Evolutionary conservation across 495 filamentous ascomycete species (phyloP), one percentile per base, ranked within the genome.

Genomic region (Hyaloscypha bicolor): DNA sequence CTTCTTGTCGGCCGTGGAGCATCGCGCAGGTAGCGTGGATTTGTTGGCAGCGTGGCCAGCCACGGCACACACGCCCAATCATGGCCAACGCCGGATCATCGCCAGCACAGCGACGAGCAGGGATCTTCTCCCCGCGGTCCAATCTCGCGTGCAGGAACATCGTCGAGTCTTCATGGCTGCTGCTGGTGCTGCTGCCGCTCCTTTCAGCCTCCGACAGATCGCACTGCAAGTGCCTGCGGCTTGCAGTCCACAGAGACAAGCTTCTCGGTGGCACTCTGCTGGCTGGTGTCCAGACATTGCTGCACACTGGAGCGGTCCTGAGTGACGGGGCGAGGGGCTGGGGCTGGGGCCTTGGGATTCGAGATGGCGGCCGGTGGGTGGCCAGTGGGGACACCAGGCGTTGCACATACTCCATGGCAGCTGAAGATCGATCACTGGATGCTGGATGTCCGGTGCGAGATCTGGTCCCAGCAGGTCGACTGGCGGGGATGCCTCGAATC

Each of bases 191-290:
- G 37, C 35, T 29, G 35, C 35, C 4, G 6, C 60, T 52, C 19
- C 52, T 66, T 73, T 73, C 71, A 73, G 71, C 71, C 71, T 65
- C 66, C 63, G 32, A 69, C 71, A 73, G 62, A 55, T 68, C 60
- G 14, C 63, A 42, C 51, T 66, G 68, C 31, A 57, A 25, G 22
- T 53, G 9, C 25, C 53, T 68, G 62, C 60, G 64, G 60, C 37
- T 39, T 37, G 52, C 2, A 64, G 21, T 61, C 35, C 35, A 37
- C 35, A 37, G 56, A 16, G 4, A n/a, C 55, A 60, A 60, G 64
- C 58, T 62, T 55, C 64, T 30, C 29, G 57, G 65, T 67, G 58
- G 45, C 55, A 64, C 60, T 56, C 29, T n/a, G 14, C 16, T 33
- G 55, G 39, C 64, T 60, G 55, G 30, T 6, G 4, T 4, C 29